Base-by-base conservation (phyloP, 2,329 filamentous ascomycete genomes). In the Calonectria hongkongensis region DNA sequence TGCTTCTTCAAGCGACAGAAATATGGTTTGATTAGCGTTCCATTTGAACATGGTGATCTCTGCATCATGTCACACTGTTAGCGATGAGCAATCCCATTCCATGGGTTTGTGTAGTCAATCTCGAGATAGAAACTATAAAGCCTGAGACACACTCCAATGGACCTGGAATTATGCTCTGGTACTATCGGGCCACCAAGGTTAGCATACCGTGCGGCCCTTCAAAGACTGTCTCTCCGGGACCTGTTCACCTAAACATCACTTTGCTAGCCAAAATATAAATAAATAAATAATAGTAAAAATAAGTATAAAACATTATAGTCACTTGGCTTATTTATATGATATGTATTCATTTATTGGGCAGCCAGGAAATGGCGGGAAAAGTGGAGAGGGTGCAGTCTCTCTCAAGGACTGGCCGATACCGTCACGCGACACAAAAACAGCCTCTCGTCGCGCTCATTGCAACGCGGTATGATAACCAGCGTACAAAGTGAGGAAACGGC, bases 141-240 rank as follows among this genome's bases (percentile, higher is more conserved):
- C 15, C 33, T 28, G 21, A 60, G 54, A 18, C 21, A 28, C 21
- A n/a, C n/a, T 48, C n/a, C 54, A 41, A 60, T 27, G 7, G 41
- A 12, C 10, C 3, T 16, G 47, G 10, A 21, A 28, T 12, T 8
- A 21, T 28, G 39, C 16, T 62, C 12, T 30, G 16, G 10, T 47
- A 47, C 33, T 16, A 21, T 63, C 25, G n/a, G 30, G 18, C 58
- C 47, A 62, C 58, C 66, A 41, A 41, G 27, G 45, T 33, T 21
- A 21, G 21, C 21, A 21, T 21, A 21, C 21, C 21, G 21, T 21
- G 21, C 21, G 21, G 21, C 21, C 21, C 21, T 21, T 21, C 21
- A 21, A 21, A 21, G 21, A 21, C 21, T 21, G 21, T 21, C 21
- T 21, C 21, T 21, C 21, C 21, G 21, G 21, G 21, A 21, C 21